These are phyloP conservation scores for Aureobasidium sp. DNA, from an alignment of 2,329 filamentous ascomycete species.

Conservation along the genomic window DNA sequence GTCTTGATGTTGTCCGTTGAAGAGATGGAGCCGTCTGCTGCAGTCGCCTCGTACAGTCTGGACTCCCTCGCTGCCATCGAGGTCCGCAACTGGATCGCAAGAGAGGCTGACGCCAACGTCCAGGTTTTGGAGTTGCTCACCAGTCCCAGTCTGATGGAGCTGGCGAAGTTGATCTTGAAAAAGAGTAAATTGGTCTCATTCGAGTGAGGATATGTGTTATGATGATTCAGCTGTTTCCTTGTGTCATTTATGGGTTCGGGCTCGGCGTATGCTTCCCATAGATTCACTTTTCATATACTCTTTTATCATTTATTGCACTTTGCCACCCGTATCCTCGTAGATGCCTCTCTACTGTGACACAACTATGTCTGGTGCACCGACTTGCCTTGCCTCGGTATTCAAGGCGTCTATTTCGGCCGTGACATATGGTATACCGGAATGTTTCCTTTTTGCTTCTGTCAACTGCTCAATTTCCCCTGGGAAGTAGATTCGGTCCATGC, in stretches of 20 bases:
- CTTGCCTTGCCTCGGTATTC: conserved; percentile 43
- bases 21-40: conserved; percentile 5
- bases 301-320: too few species aligned
- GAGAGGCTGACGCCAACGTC: conserved; percentile 2
- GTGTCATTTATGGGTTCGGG: neutral
- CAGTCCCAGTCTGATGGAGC: conserved; percentile 2
- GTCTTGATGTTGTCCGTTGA: conserved; percentile 2
- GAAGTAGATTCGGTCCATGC: conserved; percentile 50
- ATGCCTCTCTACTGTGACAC: neutral
- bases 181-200: neutral
- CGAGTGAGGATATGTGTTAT: neutral
- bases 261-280: neutral
- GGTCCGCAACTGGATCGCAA: conserved; percentile 13
- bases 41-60: conserved; percentile 14
- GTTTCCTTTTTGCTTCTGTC: conserved; percentile 35
- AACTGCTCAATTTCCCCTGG: conserved; percentile 52
- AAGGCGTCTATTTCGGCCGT: conserved; percentile 43
- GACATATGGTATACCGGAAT: conserved; percentile 44
- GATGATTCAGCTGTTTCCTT: too few species aligned
- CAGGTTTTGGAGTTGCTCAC: conserved; percentile 5
- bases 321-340: neutral
- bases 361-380: conserved; percentile 26
- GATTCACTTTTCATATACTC: too few species aligned
- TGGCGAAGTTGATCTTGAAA: conserved; percentile 3
- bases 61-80: conserved; percentile 19